Conservation (phyloP, 2,329 filamentous ascomycete genomes). For the Arthrobotrys entomopaga region DNA sequence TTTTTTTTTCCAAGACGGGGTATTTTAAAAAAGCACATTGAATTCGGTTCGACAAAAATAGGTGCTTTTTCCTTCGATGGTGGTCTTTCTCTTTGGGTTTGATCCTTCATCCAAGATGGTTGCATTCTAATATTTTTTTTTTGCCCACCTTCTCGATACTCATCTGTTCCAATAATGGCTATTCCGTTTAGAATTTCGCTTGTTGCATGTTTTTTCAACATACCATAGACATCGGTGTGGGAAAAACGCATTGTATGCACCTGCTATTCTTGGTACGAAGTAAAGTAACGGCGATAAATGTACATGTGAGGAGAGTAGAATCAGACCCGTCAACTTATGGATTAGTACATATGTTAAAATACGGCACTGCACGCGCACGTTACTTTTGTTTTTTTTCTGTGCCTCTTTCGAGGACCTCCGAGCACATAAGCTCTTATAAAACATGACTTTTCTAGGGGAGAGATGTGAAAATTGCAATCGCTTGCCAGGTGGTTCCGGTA, state of each 20-base stretch:
- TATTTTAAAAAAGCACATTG: not conserved
- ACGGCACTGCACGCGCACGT: not conserved
- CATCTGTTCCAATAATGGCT: not conserved
- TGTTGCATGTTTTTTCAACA: conserved; percentile 18
- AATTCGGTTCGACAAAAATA: not conserved
- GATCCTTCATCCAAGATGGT: too few species aligned
- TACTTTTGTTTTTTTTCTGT: not conserved
- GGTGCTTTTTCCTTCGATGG: not conserved
- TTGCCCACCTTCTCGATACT: conserved; percentile 11
- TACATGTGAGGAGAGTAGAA: not conserved
- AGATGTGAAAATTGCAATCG: conserved; percentile 32
- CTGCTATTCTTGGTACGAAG: not conserved
- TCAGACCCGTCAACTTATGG: too few species aligned
- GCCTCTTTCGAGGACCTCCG: not conserved
- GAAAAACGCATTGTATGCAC: not conserved
- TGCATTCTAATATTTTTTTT: not conserved
- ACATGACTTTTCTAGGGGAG: not conserved
- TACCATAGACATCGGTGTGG: not conserved
- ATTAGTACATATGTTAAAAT: not conserved
- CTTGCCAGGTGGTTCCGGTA: conserved; percentile 28
- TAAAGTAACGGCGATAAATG: not conserved
- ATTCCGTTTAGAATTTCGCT: conserved; percentile 13
- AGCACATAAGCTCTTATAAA: conserved; percentile 4
- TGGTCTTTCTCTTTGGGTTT: not conserved
- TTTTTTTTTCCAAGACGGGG: not conserved